Evolutionary conservation across 208 protist genomes (phyloP).

Genomic region (Trypanosoma boissoni): DNA sequence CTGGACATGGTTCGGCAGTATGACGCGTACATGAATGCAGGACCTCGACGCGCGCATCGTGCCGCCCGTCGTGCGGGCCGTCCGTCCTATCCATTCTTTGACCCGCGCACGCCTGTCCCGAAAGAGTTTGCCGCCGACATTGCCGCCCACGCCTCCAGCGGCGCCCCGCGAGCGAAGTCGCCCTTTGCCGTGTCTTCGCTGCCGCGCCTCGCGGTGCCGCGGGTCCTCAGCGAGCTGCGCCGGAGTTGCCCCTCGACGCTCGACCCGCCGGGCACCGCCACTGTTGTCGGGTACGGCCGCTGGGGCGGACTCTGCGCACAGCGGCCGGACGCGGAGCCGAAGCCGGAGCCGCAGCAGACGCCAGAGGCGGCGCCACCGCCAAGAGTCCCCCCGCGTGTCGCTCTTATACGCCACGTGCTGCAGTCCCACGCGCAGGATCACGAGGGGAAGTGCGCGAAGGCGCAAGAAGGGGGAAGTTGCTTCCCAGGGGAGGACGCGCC

Average conservation of each 20-base stretch:
- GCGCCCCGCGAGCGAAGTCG: too few species aligned
- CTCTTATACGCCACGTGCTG: slow-evolving; percentile 16
- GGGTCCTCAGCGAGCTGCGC: slow-evolving; percentile 25
- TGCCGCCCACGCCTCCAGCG: too few species aligned
- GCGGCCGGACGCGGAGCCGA: neutral
- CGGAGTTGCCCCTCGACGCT: slow-evolving; percentile 29
- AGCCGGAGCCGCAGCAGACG: neutral
- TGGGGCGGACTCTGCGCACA: slow-evolving; percentile 27
- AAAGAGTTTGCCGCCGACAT: slow-evolving; percentile 24
- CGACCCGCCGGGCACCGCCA: slow-evolving; percentile 17
- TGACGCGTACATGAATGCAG: slow-evolving; percentile 49
- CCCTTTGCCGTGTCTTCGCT: neutral
- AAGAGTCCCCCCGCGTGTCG: slow-evolving; percentile 17
- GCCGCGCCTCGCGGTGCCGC: slow-evolving; percentile 14
- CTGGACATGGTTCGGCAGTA: slow-evolving; percentile 54
- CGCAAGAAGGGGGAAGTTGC: neutral
- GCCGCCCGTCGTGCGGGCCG: slow-evolving; percentile 7
- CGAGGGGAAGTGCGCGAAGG: neutral
- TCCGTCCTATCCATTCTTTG: slow-evolving; percentile 41
- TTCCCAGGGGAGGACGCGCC: slow-evolving; percentile 19
- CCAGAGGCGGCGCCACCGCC: slow-evolving; percentile 8
- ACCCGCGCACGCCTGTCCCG: slow-evolving; percentile 30
- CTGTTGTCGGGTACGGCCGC: slow-evolving; percentile 50
- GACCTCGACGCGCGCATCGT: slow-evolving; percentile 35
- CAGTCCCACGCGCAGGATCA: slow-evolving; percentile 12